These are phyloP conservation scores for Helminthosporium solani DNA, from an alignment of 2,329 filamentous ascomycete genomes.

Conservation along the genomic window DNA sequence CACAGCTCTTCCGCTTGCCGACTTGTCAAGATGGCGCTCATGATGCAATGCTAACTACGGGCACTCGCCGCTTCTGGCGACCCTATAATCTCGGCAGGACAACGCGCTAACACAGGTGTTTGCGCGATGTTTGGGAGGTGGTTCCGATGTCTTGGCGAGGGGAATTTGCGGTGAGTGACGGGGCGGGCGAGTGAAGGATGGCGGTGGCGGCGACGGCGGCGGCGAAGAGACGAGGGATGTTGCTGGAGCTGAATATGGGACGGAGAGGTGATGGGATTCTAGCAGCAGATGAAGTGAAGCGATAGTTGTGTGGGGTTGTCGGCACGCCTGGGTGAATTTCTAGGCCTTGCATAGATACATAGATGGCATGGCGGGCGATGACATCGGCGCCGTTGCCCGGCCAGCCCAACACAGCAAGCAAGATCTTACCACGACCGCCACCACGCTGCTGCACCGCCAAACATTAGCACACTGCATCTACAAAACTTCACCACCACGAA, in stretches of 20 bases:
- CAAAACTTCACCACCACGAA: constrained; percentile 8
- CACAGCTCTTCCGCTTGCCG: constrained; percentile 89
- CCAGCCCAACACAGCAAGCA: constrained; percentile 11
- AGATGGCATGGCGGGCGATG: constrained; percentile 5
- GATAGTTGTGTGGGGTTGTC: not conserved
- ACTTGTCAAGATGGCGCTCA: constrained; percentile 74
- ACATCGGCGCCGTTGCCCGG: constrained; percentile 4
- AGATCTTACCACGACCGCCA: too few relatives aligned
- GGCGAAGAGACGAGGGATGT: not conserved
- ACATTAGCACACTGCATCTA: not conserved
- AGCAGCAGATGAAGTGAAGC: not conserved
- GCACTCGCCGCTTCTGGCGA: constrained; percentile 23
- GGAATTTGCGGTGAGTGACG: constrained; percentile 15
- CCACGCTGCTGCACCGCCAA: constrained; percentile 8
- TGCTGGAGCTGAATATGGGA: not conserved
- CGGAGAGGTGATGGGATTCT: too few relatives aligned
- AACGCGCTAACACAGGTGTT: constrained; percentile 1
- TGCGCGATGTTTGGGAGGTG: constrained; percentile 14
- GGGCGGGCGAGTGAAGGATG: not conserved
- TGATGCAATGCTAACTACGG: constrained; percentile 45
- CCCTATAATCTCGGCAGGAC: constrained; percentile 28
- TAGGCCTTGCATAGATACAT: not conserved
- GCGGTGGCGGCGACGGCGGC: not conserved
- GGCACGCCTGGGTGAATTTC: not conserved
- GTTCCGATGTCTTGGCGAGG: constrained; percentile 18